Evolutionary conservation across 305 asterid genomes (phyloP).

Genomic region (Rubia peregrina): DNA sequence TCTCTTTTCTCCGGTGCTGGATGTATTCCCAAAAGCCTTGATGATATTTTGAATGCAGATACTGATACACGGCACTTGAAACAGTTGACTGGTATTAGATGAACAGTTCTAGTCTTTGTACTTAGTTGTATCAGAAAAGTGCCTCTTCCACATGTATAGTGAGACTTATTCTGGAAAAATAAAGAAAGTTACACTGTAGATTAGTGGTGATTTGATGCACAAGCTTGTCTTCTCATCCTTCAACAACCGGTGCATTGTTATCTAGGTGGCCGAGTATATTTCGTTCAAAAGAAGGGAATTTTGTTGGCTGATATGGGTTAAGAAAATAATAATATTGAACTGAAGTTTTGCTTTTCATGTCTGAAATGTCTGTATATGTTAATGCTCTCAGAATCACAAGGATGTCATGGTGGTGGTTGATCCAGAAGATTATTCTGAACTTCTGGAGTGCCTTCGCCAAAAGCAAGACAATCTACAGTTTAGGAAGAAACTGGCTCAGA

Average conservation of each 20-base stretch:
- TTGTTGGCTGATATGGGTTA: not conserved
- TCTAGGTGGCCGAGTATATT: not conserved
- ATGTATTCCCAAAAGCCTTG: not conserved
- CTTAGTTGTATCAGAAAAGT: not conserved
- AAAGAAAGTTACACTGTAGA: not conserved
- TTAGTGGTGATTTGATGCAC: not conserved
- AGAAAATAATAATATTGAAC: too few relatives aligned
- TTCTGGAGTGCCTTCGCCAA: slow-evolving; percentile 59
- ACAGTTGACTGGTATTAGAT: not conserved
- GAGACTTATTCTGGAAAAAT: not conserved
- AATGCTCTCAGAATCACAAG: slow-evolving; percentile 66
- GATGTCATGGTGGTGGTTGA: slow-evolving; percentile 95
- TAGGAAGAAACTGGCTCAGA: slow-evolving; percentile 77
- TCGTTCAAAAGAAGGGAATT: not conserved
- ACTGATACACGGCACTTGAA: not conserved
- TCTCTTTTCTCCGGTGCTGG: not conserved
- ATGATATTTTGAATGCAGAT: not conserved
- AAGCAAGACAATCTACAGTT: slow-evolving; percentile 55
- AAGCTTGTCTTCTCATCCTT: slow-evolving; percentile 1
- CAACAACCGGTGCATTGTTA: not conserved
- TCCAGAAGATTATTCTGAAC: slow-evolving; percentile 71
- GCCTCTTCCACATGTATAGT: not conserved
- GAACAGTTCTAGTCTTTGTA: too few relatives aligned
- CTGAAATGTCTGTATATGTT: not conserved
- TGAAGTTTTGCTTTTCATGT: not conserved